phyloP scores from a whole-genome alignment of 2,329 filamentous ascomycete genomes.

The Chrysoporthe cubensis region DNA sequence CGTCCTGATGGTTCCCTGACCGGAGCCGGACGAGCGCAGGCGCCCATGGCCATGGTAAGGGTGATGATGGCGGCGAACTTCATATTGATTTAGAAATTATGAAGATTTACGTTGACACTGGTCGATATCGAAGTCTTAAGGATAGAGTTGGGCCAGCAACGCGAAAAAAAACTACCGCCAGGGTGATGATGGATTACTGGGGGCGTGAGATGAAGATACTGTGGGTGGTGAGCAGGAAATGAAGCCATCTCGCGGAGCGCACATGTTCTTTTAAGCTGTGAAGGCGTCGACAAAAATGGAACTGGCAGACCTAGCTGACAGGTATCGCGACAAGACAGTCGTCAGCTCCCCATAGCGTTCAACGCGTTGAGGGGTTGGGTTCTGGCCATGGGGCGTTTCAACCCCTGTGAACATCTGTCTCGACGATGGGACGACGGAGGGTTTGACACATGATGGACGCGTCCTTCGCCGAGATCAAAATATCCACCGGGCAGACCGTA shows the following conservation, averaged over 20 bases:
- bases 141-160: slow-evolving; percentile 20
- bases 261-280: background rate
- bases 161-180: slow-evolving; percentile 4
- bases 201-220: background rate
- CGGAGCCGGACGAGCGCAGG: slow-evolving; percentile 15
- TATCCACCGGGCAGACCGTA: background rate
- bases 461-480: background rate
- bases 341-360: slow-evolving; percentile 7
- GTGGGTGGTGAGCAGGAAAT: background rate
- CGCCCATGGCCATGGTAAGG: slow-evolving; percentile 18
- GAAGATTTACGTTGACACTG: background rate
- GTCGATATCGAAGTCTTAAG: background rate
- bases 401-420: slow-evolving; percentile 17
- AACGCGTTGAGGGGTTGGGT: background rate
- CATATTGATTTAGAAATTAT: slow-evolving; percentile 20
- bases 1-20: slow-evolving; percentile 21
- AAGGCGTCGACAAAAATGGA: slow-evolving; percentile 1
- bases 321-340: slow-evolving; percentile 7
- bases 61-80: slow-evolving; percentile 19
- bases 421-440: slow-evolving; percentile 25
- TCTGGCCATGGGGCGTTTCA: slow-evolving; percentile 10
- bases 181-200: slow-evolving; percentile 3
- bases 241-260: background rate
- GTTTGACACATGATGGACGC: slow-evolving; percentile 4
- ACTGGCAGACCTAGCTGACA: background rate